Conservation (phyloP, 306 rosid species). For the Lathyrus tuberosus region DNA sequence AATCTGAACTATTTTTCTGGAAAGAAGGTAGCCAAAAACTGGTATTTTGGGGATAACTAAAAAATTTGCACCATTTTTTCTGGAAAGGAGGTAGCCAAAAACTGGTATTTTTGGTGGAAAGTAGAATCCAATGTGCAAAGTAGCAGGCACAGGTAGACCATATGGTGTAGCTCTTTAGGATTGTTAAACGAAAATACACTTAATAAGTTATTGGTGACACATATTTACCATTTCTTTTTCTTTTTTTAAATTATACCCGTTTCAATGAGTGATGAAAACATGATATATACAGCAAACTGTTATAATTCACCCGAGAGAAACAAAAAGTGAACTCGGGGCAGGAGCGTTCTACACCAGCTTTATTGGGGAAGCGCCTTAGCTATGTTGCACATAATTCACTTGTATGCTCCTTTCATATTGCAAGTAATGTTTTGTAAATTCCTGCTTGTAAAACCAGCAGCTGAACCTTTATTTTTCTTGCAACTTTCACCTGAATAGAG, state of each 20-base stretch:
- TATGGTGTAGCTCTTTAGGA: background rate
- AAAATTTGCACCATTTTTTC: no score
- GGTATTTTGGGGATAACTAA: no score
- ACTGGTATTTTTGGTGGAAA: background rate
- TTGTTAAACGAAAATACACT: background rate
- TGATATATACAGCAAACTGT: background rate
- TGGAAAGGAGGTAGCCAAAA: slow-evolving; percentile 2
- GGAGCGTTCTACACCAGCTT: background rate
- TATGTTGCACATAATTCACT: background rate
- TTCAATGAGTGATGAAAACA: background rate
- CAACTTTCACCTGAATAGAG: slow-evolving; percentile 22
- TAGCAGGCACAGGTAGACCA: background rate
- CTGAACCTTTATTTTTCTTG: slow-evolving; percentile 4
- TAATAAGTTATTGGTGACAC: background rate
- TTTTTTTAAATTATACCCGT: background rate
- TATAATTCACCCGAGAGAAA: background rate
- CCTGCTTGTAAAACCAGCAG: background rate
- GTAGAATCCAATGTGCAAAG: background rate
- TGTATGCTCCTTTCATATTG: background rate
- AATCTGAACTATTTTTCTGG: background rate
- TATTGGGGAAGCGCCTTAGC: background rate
- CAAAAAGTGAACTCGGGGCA: background rate
- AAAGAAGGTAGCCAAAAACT: no score
- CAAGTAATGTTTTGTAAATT: background rate
- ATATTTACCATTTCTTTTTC: background rate